A percentile compares a stretch with the other conserved stretches of the same genome.
These are phyloP conservation scores for Luffa acutangula DNA, from an alignment of 306 rosid species.

Conservation along the genomic window DNA sequence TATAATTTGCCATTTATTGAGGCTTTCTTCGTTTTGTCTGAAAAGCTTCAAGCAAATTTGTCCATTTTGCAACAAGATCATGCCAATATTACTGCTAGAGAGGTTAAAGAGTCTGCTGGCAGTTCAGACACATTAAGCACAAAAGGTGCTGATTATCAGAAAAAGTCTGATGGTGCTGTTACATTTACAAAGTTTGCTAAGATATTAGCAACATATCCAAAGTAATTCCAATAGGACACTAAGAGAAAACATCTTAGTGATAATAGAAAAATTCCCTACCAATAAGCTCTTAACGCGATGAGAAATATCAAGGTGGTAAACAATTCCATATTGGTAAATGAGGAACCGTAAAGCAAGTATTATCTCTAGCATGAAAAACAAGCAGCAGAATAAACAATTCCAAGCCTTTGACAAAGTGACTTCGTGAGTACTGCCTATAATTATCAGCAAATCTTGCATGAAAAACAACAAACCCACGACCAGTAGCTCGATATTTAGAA, in stretches of 20 bases:
- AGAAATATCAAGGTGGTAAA: constrained; percentile 79
- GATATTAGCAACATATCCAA: constrained; percentile 9
- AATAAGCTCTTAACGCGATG: constrained; percentile 50
- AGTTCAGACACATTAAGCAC: constrained; percentile 37
- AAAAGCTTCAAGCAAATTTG: constrained; percentile 74
- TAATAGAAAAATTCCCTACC: constrained; percentile 34
- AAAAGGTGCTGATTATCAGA: constrained; percentile 45
- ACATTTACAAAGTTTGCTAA: constrained; percentile 82
- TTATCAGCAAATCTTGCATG: constrained; percentile 92
- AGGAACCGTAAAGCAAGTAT: constrained; percentile 78
- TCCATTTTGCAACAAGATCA: constrained; percentile 55
- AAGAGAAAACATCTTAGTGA: constrained; percentile 7
- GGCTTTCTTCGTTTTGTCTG: constrained; percentile 95
- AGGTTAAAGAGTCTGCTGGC: constrained; percentile 83
- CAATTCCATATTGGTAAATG: constrained; percentile 81
- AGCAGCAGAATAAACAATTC: constrained; percentile 63
- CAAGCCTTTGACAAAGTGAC: constrained; percentile 94
- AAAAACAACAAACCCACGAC: constrained; percentile 93
- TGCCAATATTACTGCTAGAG: constrained; percentile 66
- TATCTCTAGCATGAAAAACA: constrained; percentile 60
- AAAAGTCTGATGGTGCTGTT: constrained; percentile 62
- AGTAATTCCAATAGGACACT: constrained; percentile 1
- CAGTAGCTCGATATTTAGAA: constrained; percentile 81
- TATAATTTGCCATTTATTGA: constrained; percentile 96
- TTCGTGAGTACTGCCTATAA: constrained; percentile 79